Conservation (phyloP, 352 stramenopile species). For the Elongisporangium senticosum region DNA sequence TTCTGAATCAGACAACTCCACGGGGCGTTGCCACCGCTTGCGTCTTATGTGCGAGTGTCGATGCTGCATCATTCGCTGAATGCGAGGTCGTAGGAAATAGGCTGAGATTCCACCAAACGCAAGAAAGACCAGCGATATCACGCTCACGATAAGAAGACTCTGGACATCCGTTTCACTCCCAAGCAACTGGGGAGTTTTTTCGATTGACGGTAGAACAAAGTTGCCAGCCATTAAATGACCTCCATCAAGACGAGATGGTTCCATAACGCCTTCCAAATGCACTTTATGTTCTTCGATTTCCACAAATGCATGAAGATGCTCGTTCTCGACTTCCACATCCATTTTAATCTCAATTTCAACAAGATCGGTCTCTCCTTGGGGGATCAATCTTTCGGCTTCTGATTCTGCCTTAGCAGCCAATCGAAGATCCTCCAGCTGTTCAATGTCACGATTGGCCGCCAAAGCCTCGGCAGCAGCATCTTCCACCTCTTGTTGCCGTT, state of each 20-base stretch:
- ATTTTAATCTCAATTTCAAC: neutral
- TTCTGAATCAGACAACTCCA: conserved; percentile 15
- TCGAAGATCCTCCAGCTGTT: neutral
- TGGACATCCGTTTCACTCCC: neutral
- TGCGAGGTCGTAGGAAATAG: conserved; percentile 23
- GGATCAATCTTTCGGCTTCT: neutral
- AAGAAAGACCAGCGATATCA: conserved; percentile 18
- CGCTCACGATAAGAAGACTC: conserved; percentile 2
- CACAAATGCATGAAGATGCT: neutral
- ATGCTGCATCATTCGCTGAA: conserved; percentile 8
- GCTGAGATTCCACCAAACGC: conserved; percentile 13
- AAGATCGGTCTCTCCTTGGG: neutral
- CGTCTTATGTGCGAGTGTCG: conserved; percentile 6
- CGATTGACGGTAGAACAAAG: neutral
- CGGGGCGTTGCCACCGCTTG: conserved; percentile 27
- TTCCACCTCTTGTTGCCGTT: neutral
- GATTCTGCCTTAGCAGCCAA: neutral
- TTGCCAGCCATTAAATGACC: no score
- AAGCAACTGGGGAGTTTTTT: neutral
- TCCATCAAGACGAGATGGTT: no score
- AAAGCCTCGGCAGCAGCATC: neutral
- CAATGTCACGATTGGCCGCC: neutral
- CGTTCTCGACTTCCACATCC: neutral
- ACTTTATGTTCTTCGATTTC: neutral
- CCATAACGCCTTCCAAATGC: neutral